phyloP scores from a whole-genome alignment of 208 protist species.

The Leishmania lainsoni region DNA sequence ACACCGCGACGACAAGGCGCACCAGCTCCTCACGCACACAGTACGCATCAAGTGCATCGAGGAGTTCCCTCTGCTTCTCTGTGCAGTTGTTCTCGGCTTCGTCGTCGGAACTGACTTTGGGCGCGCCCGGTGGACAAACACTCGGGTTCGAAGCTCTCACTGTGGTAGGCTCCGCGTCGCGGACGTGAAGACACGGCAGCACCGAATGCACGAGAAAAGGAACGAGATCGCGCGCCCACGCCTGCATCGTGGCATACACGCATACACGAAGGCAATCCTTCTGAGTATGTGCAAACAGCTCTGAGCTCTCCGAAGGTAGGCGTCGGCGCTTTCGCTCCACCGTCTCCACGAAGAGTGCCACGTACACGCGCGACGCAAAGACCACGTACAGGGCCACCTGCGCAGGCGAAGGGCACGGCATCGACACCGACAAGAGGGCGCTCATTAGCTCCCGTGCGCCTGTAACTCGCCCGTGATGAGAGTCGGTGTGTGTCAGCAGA shows the following conservation, averaged over 20 bases:
- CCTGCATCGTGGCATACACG: slow-evolving; percentile 27
- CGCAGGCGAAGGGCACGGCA: slow-evolving; percentile 16
- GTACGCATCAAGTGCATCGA: slow-evolving; percentile 4
- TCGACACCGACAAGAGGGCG: slow-evolving; percentile 8
- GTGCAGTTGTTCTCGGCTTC: not conserved
- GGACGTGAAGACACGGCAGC: slow-evolving; percentile 25
- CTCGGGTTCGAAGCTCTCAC: slow-evolving; percentile 14
- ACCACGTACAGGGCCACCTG: slow-evolving; percentile 21
- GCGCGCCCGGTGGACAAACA: not conserved
- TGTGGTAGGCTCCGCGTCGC: slow-evolving; percentile 22
- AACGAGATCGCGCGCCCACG: slow-evolving; percentile 52
- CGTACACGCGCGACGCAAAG: slow-evolving; percentile 12
- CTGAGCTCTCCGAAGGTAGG: not conserved
- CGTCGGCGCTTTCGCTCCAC: slow-evolving; percentile 13
- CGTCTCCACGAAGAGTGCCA: slow-evolving; percentile 19
- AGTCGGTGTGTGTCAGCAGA: not conserved
- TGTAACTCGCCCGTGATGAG: not conserved
- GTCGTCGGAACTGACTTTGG: not conserved
- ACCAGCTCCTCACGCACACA: slow-evolving; percentile 3
- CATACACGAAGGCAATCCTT: not conserved
- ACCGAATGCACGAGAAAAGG: slow-evolving; percentile 14
- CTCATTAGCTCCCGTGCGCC: slow-evolving; percentile 25
- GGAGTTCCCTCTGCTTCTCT: not conserved
- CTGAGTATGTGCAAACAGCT: not conserved
- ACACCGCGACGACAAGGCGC: slow-evolving; percentile 12